These are phyloP conservation scores for Thermochaetoides dissita DNA, from an alignment of 2,329 filamentous ascomycete genomes.

Conservation along the genomic window DNA sequence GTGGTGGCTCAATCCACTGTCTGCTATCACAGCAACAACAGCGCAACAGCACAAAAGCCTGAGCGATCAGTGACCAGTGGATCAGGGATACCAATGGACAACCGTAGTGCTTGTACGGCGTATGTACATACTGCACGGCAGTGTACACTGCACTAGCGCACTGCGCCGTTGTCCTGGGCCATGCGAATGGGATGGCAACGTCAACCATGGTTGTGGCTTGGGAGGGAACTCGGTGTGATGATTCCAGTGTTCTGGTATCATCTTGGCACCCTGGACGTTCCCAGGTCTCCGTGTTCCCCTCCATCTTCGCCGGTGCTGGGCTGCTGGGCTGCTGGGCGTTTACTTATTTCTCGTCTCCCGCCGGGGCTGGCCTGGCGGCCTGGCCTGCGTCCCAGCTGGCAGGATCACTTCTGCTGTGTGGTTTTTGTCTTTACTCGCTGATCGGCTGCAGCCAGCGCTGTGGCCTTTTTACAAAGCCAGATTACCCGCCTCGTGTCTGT, in stretches of 20 bases:
- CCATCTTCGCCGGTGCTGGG: slow-evolving; percentile 7
- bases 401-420: slow-evolving; percentile 3
- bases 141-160: no score
- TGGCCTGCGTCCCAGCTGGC: background rate
- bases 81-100: no score
- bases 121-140: no score
- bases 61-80: no score
- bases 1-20: no score
- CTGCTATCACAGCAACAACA: no score
- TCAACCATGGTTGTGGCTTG: no score
- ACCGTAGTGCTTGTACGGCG: no score
- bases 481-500: slow-evolving; percentile 8
- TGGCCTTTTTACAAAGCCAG: slow-evolving; percentile 8
- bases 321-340: slow-evolving; percentile 1
- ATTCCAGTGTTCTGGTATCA: slow-evolving; percentile 3
- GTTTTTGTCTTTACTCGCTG: slow-evolving; percentile 1
- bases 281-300: slow-evolving; percentile 2
- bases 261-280: slow-evolving; percentile 5
- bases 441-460: slow-evolving; percentile 9
- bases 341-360: slow-evolving; percentile 1
- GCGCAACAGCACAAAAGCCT: no score
- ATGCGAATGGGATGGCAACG: no score
- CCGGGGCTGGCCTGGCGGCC: background rate
- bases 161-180: no score
- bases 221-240: no score